A percentile compares a stretch with the other conserved stretches of the same genome.
Evolutionary conservation across 1,284 basidiomycete genomes (phyloP).

Genomic region (Entoloma clypeatum): DNA sequence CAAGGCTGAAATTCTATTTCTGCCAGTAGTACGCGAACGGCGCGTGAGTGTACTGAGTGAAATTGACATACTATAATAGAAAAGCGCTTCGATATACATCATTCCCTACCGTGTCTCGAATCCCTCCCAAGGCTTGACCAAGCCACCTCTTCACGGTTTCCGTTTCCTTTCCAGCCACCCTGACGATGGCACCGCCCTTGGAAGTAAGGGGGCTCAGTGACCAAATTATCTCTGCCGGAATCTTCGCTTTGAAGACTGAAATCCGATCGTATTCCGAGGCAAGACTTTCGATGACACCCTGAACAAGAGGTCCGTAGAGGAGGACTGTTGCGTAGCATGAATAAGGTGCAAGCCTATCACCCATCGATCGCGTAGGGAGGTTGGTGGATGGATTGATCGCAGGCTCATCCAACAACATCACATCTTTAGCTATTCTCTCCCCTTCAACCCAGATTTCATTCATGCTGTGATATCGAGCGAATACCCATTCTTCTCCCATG

Average conservation of each 20-base stretch:
- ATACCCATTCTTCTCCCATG: constrained; percentile 85
- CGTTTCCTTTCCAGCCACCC: constrained; percentile 70
- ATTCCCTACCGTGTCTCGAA: constrained; percentile 55
- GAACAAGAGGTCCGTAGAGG: constrained; percentile 62
- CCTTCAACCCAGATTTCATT: constrained; percentile 80
- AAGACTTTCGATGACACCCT: constrained; percentile 43
- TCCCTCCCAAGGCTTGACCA: constrained; percentile 40
- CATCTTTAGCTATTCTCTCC: constrained; percentile 68
- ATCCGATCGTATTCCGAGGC: constrained; percentile 48
- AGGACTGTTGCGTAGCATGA: constrained; percentile 83
- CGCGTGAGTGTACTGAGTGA: no score
- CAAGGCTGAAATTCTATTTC: no score
- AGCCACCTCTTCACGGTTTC: constrained; percentile 75
- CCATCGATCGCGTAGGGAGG: constrained; percentile 46
- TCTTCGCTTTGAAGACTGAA: constrained; percentile 54
- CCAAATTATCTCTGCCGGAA: constrained; percentile 69
- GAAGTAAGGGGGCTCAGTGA: constrained; percentile 56
- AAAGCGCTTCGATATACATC: constrained; percentile 68
- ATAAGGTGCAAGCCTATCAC: constrained; percentile 67
- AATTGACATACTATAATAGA: constrained; percentile 27
- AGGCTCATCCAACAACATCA: constrained; percentile 65
- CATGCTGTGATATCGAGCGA: constrained; percentile 78
- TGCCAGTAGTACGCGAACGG: no score
- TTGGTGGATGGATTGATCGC: constrained; percentile 12
- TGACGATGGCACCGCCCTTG: constrained; percentile 48